Base-by-base conservation (phyloP, 257 asterid genomes). In the Petunia axillaris region DNA sequence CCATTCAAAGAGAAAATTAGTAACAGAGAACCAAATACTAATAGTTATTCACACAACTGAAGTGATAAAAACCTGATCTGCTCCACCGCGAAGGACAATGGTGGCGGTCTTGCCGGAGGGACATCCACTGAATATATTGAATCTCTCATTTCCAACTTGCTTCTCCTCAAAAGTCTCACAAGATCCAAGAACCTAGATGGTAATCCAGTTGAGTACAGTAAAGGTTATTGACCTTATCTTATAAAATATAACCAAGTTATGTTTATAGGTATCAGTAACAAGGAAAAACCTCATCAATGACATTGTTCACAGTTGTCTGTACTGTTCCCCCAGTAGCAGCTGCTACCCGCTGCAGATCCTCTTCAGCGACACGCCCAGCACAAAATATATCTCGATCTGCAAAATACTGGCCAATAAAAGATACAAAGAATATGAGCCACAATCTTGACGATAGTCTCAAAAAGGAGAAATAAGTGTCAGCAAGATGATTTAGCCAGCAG, bases 91-190 rank as follows among this genome's bases (percentile, higher is more conserved):
- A 81, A 94, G 95, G 86, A 94, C 97, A 79, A 94, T 91, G 77
- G 98, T 94, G 84, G 98, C 97, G 36, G 98, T 94, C 81, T 64
- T 87, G 77, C 98, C 97, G 14, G 91, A 86, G 35, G 97, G 98
- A 84, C 98, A 94, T 80, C 98, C 98, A 85, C 97, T 90, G 81
- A 94, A 94, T 83, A 94, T 90, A 84, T 94, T 94, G 83, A 94
- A 94, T 48, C 98, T 93, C 87, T 94, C 98, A 85, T 94, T 94
- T 81, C 97, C 98, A 77, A 94, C 98, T 91, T 92, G 98, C 81
- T 64, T 94, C 88, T 94, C 98, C 91, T 94, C 98, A 84, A 94
- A 94, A 65, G 82, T 59, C 81, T 90, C 94, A 85, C 98, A 94
- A 55, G 91, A 40, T 36, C 97, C 97, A 48, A 92, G 97, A 80